phyloP scores from a whole-genome alignment of 331 rosid species.

The Arachis monticola region DNA sequence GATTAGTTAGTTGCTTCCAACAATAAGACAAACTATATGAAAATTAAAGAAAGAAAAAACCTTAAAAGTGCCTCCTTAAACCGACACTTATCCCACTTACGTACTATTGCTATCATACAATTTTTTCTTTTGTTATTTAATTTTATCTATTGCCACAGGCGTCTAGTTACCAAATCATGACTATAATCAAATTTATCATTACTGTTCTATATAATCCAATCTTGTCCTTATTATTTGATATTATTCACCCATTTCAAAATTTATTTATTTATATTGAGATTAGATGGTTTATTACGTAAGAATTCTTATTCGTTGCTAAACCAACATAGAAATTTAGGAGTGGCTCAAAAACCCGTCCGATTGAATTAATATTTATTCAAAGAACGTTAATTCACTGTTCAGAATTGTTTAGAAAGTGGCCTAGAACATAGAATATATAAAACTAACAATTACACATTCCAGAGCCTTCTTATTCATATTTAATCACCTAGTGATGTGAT shows the following conservation, averaged over 20 bases:
- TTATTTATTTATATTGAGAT: neutral
- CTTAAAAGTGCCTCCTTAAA: conserved; percentile 26
- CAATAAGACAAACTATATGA: neutral
- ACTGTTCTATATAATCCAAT: neutral
- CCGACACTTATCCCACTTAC: conserved; percentile 43
- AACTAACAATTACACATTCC: conserved; percentile 6
- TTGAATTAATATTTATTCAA: neutral
- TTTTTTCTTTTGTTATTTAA: neutral
- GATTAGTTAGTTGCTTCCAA: conserved; percentile 23
- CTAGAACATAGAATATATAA: neutral
- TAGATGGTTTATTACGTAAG: neutral
- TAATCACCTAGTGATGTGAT: conserved; percentile 16
- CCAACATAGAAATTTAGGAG: neutral
- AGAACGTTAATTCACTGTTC: neutral
- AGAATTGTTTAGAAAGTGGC: neutral
- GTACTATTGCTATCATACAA: neutral
- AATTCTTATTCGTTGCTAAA: conserved; percentile 3
- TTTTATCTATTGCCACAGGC: conserved; percentile 31
- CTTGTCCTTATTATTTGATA: conserved; percentile 1
- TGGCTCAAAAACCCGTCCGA: neutral
- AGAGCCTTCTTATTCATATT: conserved; percentile 24
- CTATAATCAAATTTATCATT: neutral
- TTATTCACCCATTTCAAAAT: neutral
- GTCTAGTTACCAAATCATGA: conserved; percentile 5
- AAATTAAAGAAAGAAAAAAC: neutral